Base-by-base conservation (phyloP, 2,329 filamentous ascomycete genomes). In the Aspergillus melleus region DNA sequence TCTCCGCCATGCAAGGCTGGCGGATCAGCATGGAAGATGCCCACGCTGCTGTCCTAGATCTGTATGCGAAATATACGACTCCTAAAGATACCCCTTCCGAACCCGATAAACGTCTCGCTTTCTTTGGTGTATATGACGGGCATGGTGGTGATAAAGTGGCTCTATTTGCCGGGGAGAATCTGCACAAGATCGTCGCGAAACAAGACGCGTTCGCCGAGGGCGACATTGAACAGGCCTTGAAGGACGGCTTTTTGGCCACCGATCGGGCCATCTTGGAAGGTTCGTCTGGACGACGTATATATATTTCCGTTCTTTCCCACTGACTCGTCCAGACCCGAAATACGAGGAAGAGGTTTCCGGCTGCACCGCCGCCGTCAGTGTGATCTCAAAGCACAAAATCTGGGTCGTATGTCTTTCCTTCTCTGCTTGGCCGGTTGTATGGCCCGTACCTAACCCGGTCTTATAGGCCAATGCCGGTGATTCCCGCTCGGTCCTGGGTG, bases 1-100 rank as follows among this genome's bases (percentile, higher is more conserved):
- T 98, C 67, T 99, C 95, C 67, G 92, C 92, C 79, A 99, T 99
- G 95, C 95, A 99, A 81, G 95, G 95, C 83, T 99, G 95, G 95
- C 90, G 95, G 81, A 98, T 99, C 81, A 96, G 91, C 83, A 99
- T 99, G 95, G 95, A 99, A 79, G 95, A 99, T 77, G 88, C 95
- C 65, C 95, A 99, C 81, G 91, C 91, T 63, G 86, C 90, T 58
- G 82, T 98, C 55, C 90, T 99, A 75, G 91, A 98, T 78, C 87
- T 98, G 68, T 86, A 95, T 72, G 82, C 87, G 62, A 81, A 83
- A 62, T 80, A 80, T 69, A 66, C 61, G 20, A 78, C 79, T 39
- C 75, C 82, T 63, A 81, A 84, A 51, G 77, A 80, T 65, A 78
- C 81, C 68, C 84, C 89, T 69, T 86, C 87, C 57, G 83, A 86